A percentile compares a stretch with the other conserved stretches of the same genome.
These are phyloP conservation scores for Ophiosphaerella herpotricha DNA, from an alignment of 2,329 filamentous ascomycete species.

Conservation along the genomic window DNA sequence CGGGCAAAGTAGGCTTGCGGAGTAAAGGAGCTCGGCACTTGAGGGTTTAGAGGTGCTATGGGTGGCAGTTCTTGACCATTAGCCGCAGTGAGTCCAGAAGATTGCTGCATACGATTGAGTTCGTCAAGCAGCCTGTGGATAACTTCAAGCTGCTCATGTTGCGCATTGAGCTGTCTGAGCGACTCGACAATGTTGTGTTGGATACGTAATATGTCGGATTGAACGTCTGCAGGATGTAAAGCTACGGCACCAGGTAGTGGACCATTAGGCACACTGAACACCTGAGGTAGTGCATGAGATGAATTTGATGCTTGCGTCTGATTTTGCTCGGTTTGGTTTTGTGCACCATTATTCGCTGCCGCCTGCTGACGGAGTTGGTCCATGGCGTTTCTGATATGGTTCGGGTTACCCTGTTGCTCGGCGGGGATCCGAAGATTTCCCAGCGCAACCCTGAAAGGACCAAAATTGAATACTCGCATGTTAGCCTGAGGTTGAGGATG, in stretches of 20 bases:
- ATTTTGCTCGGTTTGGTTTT: conserved; percentile 22
- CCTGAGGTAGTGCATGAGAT: conserved; percentile 11
- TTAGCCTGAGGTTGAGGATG: conserved; percentile 33
- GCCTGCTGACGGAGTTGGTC: conserved; percentile 30
- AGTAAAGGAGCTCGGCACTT: conserved; percentile 18
- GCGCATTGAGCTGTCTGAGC: conserved; percentile 38
- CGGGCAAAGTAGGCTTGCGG: conserved; percentile 42
- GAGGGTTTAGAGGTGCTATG: conserved; percentile 30
- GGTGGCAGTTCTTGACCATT: conserved; percentile 32
- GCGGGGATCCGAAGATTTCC: conserved; percentile 40
- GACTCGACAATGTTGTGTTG: conserved; percentile 45
- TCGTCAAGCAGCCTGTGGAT: conserved; percentile 38
- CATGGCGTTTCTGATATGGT: conserved; percentile 28
- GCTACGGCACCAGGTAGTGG: conserved; percentile 26
- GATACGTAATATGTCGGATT: conserved; percentile 42
- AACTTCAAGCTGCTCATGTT: conserved; percentile 42
- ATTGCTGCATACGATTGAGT: conserved; percentile 38
- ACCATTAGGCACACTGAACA: conserved; percentile 10
- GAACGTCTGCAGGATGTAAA: conserved; percentile 40
- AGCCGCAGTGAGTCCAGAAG: conserved; percentile 27
- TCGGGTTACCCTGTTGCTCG: conserved; percentile 29
- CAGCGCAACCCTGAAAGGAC: conserved; percentile 41
- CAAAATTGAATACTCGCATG: conserved; percentile 45
- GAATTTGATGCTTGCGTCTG: conserved; percentile 14
- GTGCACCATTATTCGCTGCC: conserved; percentile 28